Base-by-base conservation (phyloP, 129 eudicot genomes). In the Flaveria trinervia region DNA sequence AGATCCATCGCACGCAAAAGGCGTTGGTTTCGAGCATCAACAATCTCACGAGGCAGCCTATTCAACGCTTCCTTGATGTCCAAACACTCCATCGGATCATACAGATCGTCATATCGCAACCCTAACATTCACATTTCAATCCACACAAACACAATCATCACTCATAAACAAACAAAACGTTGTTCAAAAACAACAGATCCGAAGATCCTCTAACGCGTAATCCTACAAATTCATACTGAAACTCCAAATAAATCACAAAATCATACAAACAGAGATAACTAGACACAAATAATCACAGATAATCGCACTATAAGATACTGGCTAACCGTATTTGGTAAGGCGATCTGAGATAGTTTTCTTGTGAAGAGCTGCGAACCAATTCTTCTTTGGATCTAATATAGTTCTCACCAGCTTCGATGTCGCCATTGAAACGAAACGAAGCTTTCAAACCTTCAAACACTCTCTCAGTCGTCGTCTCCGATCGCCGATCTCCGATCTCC, bases 1-100 rank as follows among this genome's bases (percentile, higher is more conserved):
- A 89, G 86, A 78, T 89, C 96, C 84, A 89, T 87, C 36, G 91
- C 91, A 26, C 92, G 91, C 72, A 80, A 70, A 75, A 87, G 86
- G 5, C 96, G 86, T 78, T 89, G 92, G 70, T 84, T 79, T 65
- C 96, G 77, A 65, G 96, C 96, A 73, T 86, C 84, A n/a, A 85
- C 85, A 13, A 89, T 65, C 82, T 89, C 96, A 60, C 86, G 76
- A n/a, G 92, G 92, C 10, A 89, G 82, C 18, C 96, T 77, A 15
- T 66, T 79, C 56, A 87, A 50, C 3, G 92, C 96, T 55, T 89
- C 92, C 79, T 89, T 83, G 62, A 87, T 81, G 57, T 86, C 91
- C 86, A 89, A n/a, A 85, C 83, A 85, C n/a, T 85, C 82, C 77
- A 66, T 44, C 5, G 89, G 96, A 83, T 89, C 96, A 12, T 71